A percentile compares a stretch with the other conserved stretches of the same genome.
These are phyloP conservation scores for Onygena corvina DNA, from an alignment of 2,329 filamentous ascomycete genomes.

Conservation along the genomic window DNA sequence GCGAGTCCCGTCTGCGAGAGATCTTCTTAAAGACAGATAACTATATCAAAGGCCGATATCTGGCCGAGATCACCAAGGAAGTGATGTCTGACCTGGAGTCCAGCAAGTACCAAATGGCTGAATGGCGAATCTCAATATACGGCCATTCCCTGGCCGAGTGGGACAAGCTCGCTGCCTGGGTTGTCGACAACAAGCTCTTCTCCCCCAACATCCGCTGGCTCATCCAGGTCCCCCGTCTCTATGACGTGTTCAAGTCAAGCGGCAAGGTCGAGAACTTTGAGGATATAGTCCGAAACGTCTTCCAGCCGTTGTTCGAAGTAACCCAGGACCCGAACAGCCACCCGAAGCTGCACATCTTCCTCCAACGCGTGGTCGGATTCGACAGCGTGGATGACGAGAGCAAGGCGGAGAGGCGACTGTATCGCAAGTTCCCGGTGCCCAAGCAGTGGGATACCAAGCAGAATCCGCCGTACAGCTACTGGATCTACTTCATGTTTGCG, in stretches of 20 bases:
- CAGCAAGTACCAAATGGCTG: conserved; percentile 98
- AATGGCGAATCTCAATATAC: conserved; percentile 98
- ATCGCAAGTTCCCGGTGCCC: conserved; percentile 86
- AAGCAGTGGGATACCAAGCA: conserved; percentile 81
- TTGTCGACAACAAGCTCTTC: conserved; percentile 94
- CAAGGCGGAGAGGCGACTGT: conserved; percentile 87
- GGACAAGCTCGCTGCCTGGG: conserved; percentile 96
- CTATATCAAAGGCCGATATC: conserved; percentile 85
- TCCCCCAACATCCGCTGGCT: conserved; percentile 97
- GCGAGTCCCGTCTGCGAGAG: conserved; percentile 87
- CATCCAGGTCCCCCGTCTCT: conserved; percentile 86
- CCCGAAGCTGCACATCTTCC: conserved; percentile 85
- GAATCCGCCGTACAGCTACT: conserved; percentile 97
- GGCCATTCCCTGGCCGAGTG: conserved; percentile 85
- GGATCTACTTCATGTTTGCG: conserved; percentile 94
- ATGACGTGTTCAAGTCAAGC: conserved; percentile 87
- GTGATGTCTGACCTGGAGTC: conserved; percentile 95
- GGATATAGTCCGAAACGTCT: conserved; percentile 80
- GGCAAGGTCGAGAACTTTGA: conserved; percentile 81
- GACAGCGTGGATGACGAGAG: conserved; percentile 98
- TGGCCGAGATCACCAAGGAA: conserved; percentile 96
- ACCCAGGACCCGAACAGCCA: conserved; percentile 76
- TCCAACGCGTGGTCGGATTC: conserved; percentile 91
- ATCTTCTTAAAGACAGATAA: conserved; percentile 99
- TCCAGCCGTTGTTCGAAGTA: conserved; percentile 87